Percentiles rank a stretch among this genome's conserved stretches.
These are phyloP conservation scores for Hanseniaspora sp. DNA, from an alignment of 1,139 yeast genomes.

Conservation along the genomic window DNA sequence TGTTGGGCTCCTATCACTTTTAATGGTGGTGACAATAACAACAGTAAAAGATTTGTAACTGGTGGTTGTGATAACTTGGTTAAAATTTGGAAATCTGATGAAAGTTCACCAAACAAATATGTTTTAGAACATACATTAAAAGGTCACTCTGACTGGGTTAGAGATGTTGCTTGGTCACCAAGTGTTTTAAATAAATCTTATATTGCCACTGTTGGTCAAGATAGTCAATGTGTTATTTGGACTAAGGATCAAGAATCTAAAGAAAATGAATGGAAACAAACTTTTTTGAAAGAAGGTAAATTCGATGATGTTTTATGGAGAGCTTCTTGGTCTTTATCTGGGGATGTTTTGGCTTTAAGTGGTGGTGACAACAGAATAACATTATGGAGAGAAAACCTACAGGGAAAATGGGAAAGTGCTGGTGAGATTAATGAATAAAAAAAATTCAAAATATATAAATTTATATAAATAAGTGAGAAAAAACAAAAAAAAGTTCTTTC, in stretches of 20 bases:
- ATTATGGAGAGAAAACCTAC: constrained; percentile 88
- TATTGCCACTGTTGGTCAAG: constrained; percentile 97
- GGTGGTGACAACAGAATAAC: constrained; percentile 96
- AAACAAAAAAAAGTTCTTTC: background rate
- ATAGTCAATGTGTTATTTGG: constrained; percentile 90
- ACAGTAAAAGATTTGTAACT: constrained; percentile 58
- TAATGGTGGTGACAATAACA: constrained; percentile 33
- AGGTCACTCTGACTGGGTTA: constrained; percentile 96
- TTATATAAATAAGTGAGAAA: background rate
- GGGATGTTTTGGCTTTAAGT: constrained; percentile 86
- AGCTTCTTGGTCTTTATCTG: constrained; percentile 93
- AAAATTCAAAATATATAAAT: background rate
- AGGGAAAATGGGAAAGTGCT: constrained; percentile 93
- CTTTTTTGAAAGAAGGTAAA: constrained; percentile 59
- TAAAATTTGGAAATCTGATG: constrained; percentile 73
- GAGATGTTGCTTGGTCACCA: constrained; percentile 98
- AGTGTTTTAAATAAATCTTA: constrained; percentile 75
- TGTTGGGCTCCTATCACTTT: constrained; percentile 77
- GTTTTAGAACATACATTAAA: constrained; percentile 64
- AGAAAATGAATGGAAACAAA: constrained; percentile 70
- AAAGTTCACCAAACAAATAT: constrained; percentile 34
- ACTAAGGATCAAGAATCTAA: constrained; percentile 49
- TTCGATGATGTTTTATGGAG: constrained; percentile 98
- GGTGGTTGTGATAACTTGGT: constrained; percentile 94
- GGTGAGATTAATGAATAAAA: constrained; percentile 75